These are phyloP conservation scores for Biancaea sappan DNA, from an alignment of 306 rosid species.

Conservation along the genomic window DNA sequence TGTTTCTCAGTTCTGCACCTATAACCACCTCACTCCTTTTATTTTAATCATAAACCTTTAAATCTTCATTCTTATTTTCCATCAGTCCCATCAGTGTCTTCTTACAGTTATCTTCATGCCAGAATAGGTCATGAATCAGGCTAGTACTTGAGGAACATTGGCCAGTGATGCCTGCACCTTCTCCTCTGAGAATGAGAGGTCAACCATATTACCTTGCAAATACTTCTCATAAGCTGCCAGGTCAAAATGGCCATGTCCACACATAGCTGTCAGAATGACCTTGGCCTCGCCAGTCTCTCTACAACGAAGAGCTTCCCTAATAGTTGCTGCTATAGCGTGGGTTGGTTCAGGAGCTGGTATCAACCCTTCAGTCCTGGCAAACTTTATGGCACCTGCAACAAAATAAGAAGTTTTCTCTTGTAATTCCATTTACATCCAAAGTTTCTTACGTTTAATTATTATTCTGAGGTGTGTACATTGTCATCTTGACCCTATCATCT, in stretches of 20 bases:
- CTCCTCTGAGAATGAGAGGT: conserved; percentile 76
- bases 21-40: too few species aligned
- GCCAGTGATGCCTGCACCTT: conserved; percentile 60
- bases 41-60: too few species aligned
- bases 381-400: conserved; percentile 77
- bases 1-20: too few species aligned
- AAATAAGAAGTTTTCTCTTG: conserved; percentile 16
- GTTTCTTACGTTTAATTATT: neutral
- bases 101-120: neutral
- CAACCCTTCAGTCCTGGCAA: conserved; percentile 89
- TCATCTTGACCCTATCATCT: too few species aligned
- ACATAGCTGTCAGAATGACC: conserved; percentile 92
- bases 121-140: conserved; percentile 14
- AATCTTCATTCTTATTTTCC: too few species aligned
- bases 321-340: conserved; percentile 89
- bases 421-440: neutral
- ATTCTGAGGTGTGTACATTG: too few species aligned
- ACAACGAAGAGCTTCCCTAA: conserved; percentile 82
- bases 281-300: conserved; percentile 79
- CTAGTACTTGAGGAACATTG: conserved; percentile 53
- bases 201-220: conserved; percentile 84
- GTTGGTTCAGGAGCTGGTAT: conserved; percentile 98
- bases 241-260: conserved; percentile 98
- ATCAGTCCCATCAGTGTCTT: too few species aligned
- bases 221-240: conserved; percentile 80